Evolutionary conservation across 1,284 basidiomycete genomes (phyloP).

Genomic region (Irpex sp.): DNA sequence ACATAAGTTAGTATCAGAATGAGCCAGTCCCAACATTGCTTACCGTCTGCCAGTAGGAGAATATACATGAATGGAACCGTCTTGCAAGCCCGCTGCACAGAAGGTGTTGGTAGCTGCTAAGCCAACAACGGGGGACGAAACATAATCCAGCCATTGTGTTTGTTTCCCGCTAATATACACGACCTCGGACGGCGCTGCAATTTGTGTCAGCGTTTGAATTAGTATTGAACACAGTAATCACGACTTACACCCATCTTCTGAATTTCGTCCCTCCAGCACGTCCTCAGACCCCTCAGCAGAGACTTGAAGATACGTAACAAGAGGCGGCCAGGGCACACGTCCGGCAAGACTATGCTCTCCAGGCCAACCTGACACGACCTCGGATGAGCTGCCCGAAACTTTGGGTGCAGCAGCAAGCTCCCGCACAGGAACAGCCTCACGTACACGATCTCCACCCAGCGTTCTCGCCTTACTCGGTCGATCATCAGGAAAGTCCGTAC

Average conservation of each 20-base stretch:
- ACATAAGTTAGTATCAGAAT: background rate
- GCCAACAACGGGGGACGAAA: constrained; percentile 66
- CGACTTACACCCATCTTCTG: constrained; percentile 55
- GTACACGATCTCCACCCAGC: constrained; percentile 65
- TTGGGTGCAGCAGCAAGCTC: constrained; percentile 39
- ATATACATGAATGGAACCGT: constrained; percentile 78
- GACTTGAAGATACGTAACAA: constrained; percentile 56
- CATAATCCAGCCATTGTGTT: constrained; percentile 86
- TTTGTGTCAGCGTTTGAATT: background rate
- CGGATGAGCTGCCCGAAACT: constrained; percentile 4
- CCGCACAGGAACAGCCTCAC: constrained; percentile 47
- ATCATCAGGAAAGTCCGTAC: constrained; percentile 42
- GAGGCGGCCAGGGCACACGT: constrained; percentile 43
- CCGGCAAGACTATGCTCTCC: constrained; percentile 24
- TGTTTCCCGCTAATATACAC: constrained; percentile 60
- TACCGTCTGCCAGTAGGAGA: constrained; percentile 77
- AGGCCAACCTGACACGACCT: constrained; percentile 10
- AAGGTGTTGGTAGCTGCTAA: constrained; percentile 65
- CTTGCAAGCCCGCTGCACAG: constrained; percentile 73
- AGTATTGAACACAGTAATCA: background rate
- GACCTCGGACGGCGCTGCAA: constrained; percentile 64
- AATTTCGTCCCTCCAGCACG: constrained; percentile 78
- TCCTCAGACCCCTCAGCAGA: constrained; percentile 67
- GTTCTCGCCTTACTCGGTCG: constrained; percentile 52
- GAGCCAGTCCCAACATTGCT: constrained; percentile 17